A percentile compares a stretch with the other conserved stretches of the same genome.
Conservation (phyloP, 805 yeast genomes). For the Myxozyma vanderwaltii region DNA sequence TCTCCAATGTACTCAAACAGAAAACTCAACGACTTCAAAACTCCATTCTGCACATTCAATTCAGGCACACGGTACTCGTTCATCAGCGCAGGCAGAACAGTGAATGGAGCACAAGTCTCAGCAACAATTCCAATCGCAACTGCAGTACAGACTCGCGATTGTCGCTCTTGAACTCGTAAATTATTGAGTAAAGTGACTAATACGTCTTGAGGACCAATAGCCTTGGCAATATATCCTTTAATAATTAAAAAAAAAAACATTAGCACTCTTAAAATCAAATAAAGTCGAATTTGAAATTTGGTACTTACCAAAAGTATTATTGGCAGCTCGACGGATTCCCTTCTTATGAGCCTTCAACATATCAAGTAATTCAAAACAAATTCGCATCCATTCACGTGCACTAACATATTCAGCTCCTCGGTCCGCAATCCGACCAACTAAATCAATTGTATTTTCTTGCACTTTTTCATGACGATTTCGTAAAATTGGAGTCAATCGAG, state of each 20-base stretch:
- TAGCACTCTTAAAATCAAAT: too few relatives aligned
- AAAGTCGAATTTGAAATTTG: too few relatives aligned
- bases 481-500: constrained; percentile 87
- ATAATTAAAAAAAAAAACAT: neutral
- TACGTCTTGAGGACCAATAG: constrained; percentile 96
- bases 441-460: constrained; percentile 74
- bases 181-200: constrained; percentile 80
- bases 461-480: constrained; percentile 88
- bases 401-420: constrained; percentile 78
- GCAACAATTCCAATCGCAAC: constrained; percentile 98
- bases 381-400: constrained; percentile 97
- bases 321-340: constrained; percentile 79
- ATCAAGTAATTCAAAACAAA: constrained; percentile 86
- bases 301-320: constrained; percentile 74
- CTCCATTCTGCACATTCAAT: constrained; percentile 92
- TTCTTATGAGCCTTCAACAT: constrained; percentile 80
- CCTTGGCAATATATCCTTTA: constrained; percentile 67
- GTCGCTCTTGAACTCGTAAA: constrained; percentile 91
- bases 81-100: constrained; percentile 92
- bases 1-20: constrained; percentile 90
- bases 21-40: constrained; percentile 84
- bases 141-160: constrained; percentile 93
- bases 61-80: constrained; percentile 94
- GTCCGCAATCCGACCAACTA: constrained; percentile 81
- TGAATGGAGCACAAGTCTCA: constrained; percentile 86